A percentile compares a stretch with the other conserved stretches of the same genome.
Conservation (phyloP, 768 basidiomycete genomes). For the Hypholoma sublateritium region DNA sequence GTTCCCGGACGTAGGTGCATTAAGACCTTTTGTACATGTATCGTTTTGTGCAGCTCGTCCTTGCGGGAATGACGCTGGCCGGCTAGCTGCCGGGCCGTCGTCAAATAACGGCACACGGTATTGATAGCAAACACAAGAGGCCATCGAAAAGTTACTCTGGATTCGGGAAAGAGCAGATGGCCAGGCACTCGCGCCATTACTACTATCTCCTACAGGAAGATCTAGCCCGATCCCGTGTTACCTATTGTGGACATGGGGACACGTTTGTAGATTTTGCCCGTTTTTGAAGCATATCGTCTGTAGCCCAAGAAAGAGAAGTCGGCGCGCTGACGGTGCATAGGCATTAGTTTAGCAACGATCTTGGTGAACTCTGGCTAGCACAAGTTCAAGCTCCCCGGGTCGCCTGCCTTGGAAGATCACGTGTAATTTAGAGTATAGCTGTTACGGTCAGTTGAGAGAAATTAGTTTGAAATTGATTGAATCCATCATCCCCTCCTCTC, state of each 20-base stretch:
- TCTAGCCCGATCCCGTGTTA: slow-evolving; percentile 1
- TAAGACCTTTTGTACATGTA: neutral
- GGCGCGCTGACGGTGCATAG: too few relatives aligned
- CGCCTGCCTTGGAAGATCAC: neutral
- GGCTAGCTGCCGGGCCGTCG: neutral
- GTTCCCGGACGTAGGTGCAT: too few relatives aligned
- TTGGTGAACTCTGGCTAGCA: too few relatives aligned
- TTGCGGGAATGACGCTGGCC: neutral
- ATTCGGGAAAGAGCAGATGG: slow-evolving; percentile 9
- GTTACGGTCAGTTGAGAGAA: neutral
- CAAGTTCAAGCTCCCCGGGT: too few relatives aligned
- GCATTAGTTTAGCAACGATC: too few relatives aligned
- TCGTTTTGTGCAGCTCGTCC: neutral
- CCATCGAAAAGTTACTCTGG: slow-evolving; percentile 7
- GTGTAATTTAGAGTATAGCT: neutral
- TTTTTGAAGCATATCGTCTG: too few relatives aligned
- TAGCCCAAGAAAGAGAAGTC: too few relatives aligned
- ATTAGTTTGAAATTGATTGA: slow-evolving; percentile 8
- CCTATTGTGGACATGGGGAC: neutral
- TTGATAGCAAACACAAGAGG: slow-evolving; percentile 3
- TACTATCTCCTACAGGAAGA: slow-evolving; percentile 6
- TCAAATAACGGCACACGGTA: slow-evolving; percentile 1
- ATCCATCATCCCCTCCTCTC: slow-evolving; percentile 1
- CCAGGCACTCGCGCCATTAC: slow-evolving; percentile 5
- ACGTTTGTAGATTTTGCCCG: neutral